Base-by-base conservation (phyloP, 176 grass and related monocot genomes). In the Stipa capillata region DNA sequence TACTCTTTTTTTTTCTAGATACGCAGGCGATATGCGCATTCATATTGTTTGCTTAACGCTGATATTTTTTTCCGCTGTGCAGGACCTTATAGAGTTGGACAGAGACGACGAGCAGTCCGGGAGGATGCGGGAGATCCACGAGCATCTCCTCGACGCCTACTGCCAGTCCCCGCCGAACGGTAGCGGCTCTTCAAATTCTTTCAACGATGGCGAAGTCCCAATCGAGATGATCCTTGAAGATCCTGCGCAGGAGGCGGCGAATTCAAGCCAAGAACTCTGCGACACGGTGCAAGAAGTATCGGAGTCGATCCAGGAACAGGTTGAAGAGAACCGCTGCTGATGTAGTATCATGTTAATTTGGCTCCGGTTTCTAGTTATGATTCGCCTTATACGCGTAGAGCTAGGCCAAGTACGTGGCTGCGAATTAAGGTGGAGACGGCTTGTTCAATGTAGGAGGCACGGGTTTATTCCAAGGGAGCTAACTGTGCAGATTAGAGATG, bases 41-140 rank as follows among this genome's bases (percentile, higher is more conserved):
- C n/a, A n/a, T n/a, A n/a, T n/a, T n/a, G n/a, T n/a, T n/a, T n/a
- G n/a, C n/a, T n/a, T n/a, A n/a, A n/a, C n/a, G n/a, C n/a, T n/a
- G n/a, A n/a, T n/a, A n/a, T n/a, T n/a, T n/a, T n/a, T n/a, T n/a
- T n/a, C n/a, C n/a, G n/a, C 0, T 59, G 49, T 65, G 43, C 82
- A 94, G 95, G 95, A 98, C 78, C 78, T 98, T 32, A 94, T 94
- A 60, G 92, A 98, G 60, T 75, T 94, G 81, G 95, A 98, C 65
- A 94, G 91, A 80, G 86, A 94, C 20, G 92, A 98, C 23, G 95
- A 98, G 33, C 78, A 87, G 39, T 85, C 83, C 0, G 95, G 92
- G 64, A 86, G 87, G 82, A 94, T 91, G 87, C 83, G 87, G 55
- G 87, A 94, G 74, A 94, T 98, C 53, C 95, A 98, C 45, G 32